Conservation (phyloP, 768 basidiomycete genomes). For the Hypholoma fasciculare region DNA sequence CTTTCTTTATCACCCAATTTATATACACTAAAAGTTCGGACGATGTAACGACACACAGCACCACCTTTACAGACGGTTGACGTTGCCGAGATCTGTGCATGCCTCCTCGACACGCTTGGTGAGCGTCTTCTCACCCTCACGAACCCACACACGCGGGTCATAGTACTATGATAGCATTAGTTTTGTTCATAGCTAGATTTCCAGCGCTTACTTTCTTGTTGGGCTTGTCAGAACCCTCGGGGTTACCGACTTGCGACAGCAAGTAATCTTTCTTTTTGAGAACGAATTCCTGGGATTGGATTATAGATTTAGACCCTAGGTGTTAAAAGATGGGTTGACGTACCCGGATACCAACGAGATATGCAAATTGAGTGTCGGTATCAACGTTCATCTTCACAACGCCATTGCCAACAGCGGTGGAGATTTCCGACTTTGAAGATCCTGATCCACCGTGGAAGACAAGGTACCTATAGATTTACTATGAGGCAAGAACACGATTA, state of each 20-base stretch:
- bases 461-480: slow-evolving; percentile 64
- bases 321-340: background rate
- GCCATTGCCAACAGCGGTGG: slow-evolving; percentile 85
- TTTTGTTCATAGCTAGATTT: background rate
- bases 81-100: slow-evolving; percentile 83
- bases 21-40: background rate
- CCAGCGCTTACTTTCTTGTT: slow-evolving; percentile 85
- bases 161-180: slow-evolving; percentile 55
- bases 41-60: background rate
- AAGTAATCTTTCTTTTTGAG: slow-evolving; percentile 86
- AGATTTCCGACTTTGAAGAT: slow-evolving; percentile 94
- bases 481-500: background rate
- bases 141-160: slow-evolving; percentile 98
- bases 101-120: slow-evolving; percentile 86
- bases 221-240: slow-evolving; percentile 94
- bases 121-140: slow-evolving; percentile 97
- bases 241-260: slow-evolving; percentile 91
- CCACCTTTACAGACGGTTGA: slow-evolving; percentile 27
- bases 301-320: background rate
- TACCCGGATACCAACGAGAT: slow-evolving; percentile 81
- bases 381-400: slow-evolving; percentile 99
- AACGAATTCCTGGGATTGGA: slow-evolving; percentile 70
- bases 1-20: background rate
- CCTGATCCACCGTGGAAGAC: slow-evolving; percentile 99
- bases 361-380: slow-evolving; percentile 93